These are phyloP conservation scores for Teunomyces kruisii DNA, from an alignment of 805 yeast species.

Conservation along the genomic window DNA sequence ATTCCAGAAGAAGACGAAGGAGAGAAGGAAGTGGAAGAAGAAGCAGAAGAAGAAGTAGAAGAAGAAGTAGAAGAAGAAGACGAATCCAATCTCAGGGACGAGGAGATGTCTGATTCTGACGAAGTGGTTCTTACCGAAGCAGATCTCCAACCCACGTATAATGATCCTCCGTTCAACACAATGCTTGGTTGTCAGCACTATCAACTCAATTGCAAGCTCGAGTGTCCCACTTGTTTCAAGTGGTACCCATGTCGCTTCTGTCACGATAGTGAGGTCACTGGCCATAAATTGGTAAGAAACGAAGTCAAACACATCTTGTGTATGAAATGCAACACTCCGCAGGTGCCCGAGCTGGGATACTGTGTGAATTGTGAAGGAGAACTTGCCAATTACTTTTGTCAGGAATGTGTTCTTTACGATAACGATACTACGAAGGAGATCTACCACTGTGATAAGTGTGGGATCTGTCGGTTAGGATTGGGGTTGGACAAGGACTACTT, in stretches of 20 bases:
- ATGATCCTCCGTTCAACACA: conserved; percentile 38
- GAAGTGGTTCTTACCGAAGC: conserved; percentile 47
- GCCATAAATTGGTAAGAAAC: conserved; percentile 51
- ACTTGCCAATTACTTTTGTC: conserved; percentile 77
- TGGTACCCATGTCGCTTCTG: conserved; percentile 87
- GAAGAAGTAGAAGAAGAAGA: conserved; percentile 1
- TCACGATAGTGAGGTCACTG: conserved; percentile 60
- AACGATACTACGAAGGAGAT: conserved; percentile 76
- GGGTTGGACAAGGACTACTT: conserved; percentile 88
- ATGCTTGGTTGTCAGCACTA: conserved; percentile 81
- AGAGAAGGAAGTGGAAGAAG: conserved; percentile 6
- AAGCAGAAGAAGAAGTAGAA: conserved; percentile 3
- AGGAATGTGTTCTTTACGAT: conserved; percentile 77
- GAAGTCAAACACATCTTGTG: conserved; percentile 72
- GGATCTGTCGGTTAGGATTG: conserved; percentile 86
- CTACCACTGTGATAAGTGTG: conserved; percentile 91
- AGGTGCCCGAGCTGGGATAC: conserved; percentile 62
- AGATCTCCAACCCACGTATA: conserved; percentile 51
- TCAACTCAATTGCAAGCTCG: conserved; percentile 77
- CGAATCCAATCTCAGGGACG: too few species aligned
- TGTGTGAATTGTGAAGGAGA: conserved; percentile 68
- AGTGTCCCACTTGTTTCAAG: conserved; percentile 68
- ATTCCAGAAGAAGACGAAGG: conserved; percentile 4
- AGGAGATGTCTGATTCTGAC: conserved; percentile 21
- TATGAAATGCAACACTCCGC: conserved; percentile 76